phyloP scores from a whole-genome alignment of 129 eudicot genomes.

The Tagetes patula region DNA sequence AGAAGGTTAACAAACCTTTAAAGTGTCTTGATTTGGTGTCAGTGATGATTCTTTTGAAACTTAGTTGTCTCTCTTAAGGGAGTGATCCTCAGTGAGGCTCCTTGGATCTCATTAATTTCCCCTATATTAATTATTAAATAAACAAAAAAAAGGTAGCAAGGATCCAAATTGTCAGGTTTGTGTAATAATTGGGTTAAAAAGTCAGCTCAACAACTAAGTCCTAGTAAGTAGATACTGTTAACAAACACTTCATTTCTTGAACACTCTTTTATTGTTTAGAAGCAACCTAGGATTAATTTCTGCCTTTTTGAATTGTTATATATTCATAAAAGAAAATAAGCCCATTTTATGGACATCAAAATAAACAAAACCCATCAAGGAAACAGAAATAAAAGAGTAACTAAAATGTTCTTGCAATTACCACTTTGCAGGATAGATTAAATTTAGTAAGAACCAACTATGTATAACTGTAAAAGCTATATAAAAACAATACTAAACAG shows the following conservation, averaged over 20 bases:
- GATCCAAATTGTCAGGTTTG: constrained; percentile 64
- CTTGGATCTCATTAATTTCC: constrained; percentile 5
- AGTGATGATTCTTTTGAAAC: constrained; percentile 13
- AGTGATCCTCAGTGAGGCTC: constrained; percentile 40
- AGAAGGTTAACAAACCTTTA: constrained; percentile 29
- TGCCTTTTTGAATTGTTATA: not conserved
- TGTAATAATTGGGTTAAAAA: constrained; percentile 33
- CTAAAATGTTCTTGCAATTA: not conserved
- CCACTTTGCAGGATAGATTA: not conserved
- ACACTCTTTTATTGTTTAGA: constrained; percentile 25
- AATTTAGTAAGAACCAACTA: not conserved
- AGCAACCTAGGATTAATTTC: constrained; percentile 8
- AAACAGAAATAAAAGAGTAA: not conserved
- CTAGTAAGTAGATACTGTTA: constrained; percentile 30
- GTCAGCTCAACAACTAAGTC: constrained; percentile 49
- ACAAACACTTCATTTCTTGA: constrained; percentile 35
- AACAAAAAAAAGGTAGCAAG: constrained; percentile 45
- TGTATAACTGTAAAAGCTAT: no score
- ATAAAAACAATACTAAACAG: no score
- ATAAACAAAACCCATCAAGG: constrained; percentile 23
- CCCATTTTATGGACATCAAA: not conserved
- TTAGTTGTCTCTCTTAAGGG: constrained; percentile 16
- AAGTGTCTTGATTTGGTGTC: constrained; percentile 14
- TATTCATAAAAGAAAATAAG: not conserved
- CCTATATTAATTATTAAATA: constrained; percentile 28